Evolutionary conservation across 164 flowering plant species (phyloP).

Genomic region (Malania oleifera): DNA sequence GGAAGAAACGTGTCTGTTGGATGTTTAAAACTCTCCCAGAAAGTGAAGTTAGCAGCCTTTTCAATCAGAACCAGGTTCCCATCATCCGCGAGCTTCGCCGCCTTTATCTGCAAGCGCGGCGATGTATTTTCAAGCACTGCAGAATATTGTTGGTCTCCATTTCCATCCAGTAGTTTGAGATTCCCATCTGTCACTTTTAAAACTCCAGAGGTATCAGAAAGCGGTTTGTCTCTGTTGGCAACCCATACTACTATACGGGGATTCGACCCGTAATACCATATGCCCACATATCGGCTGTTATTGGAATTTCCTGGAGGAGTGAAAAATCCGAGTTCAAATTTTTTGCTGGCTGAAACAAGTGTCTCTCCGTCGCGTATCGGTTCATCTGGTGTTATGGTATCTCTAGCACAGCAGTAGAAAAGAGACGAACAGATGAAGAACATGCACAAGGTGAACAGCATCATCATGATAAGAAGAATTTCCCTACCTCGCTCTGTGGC

Average conservation of each 20-base stretch:
- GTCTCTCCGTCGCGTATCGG: slow-evolving; percentile 9
- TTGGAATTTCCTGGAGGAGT: slow-evolving; percentile 14
- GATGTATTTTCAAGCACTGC: no score
- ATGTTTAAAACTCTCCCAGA: slow-evolving; percentile 3
- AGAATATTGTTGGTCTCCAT: background rate
- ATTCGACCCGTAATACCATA: slow-evolving; percentile 22
- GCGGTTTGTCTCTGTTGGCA: slow-evolving; percentile 2
- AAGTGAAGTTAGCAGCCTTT: no score
- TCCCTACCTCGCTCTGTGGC: no score
- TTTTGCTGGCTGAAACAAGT: slow-evolving; percentile 21
- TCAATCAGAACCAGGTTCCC: slow-evolving; percentile 1
- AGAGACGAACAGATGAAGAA: slow-evolving; percentile 19
- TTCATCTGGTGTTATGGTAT: slow-evolving; percentile 10
- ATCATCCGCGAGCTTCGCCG: slow-evolving; percentile 2
- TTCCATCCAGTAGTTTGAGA: background rate
- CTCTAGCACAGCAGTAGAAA: slow-evolving; percentile 15
- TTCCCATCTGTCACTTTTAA: background rate
- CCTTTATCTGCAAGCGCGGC: no score
- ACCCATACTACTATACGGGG: slow-evolving; percentile 10
- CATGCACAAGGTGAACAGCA: no score
- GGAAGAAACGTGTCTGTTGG: slow-evolving; percentile 10
- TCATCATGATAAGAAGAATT: no score
- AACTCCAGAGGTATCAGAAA: background rate
- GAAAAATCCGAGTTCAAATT: slow-evolving; percentile 29
- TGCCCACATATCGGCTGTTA: slow-evolving; percentile 24